phyloP scores from a whole-genome alignment of 352 stramenopile species.

The Phytophthora idaei region DNA sequence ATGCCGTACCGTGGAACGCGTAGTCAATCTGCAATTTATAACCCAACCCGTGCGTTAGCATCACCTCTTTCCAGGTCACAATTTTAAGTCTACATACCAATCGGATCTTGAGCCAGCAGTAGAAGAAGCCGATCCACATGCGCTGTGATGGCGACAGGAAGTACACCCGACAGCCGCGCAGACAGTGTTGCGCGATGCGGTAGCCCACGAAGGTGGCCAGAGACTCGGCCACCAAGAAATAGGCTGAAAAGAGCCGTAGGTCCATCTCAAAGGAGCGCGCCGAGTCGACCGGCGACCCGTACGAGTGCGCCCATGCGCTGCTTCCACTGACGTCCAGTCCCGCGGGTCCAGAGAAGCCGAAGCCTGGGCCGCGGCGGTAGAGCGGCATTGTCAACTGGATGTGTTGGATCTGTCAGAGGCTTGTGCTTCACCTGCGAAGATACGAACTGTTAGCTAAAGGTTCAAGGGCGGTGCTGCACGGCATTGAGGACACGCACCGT shows the following conservation, averaged over 20 bases:
- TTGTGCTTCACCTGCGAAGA: slow-evolving; percentile 3
- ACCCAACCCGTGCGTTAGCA: slow-evolving; percentile 10
- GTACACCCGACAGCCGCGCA: slow-evolving; percentile 66
- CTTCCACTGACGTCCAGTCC: slow-evolving; percentile 32
- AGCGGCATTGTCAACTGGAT: slow-evolving; percentile 45
- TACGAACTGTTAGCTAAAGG: slow-evolving; percentile 15
- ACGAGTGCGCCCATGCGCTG: slow-evolving; percentile 44
- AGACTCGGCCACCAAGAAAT: slow-evolving; percentile 79
- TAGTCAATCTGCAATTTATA: slow-evolving; percentile 66
- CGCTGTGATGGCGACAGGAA: slow-evolving; percentile 69
- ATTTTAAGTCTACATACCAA: slow-evolving; percentile 47
- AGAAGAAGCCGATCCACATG: slow-evolving; percentile 72
- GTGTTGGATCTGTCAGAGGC: background rate
- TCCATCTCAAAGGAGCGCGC: slow-evolving; percentile 54
- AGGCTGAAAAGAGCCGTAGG: slow-evolving; percentile 75
- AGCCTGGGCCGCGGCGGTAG: slow-evolving; percentile 65
- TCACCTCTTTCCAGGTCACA: background rate
- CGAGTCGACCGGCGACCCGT: slow-evolving; percentile 57
- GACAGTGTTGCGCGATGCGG: slow-evolving; percentile 79
- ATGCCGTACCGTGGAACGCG: slow-evolving; percentile 75
- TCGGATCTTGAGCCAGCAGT: slow-evolving; percentile 79
- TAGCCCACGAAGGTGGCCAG: slow-evolving; percentile 82
- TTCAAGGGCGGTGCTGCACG: slow-evolving; percentile 16
- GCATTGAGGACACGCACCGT: slow-evolving; percentile 22
- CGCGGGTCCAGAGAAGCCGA: slow-evolving; percentile 34